phyloP scores from a whole-genome alignment of 164 flowering plant species.

The Protea cynaroides region DNA sequence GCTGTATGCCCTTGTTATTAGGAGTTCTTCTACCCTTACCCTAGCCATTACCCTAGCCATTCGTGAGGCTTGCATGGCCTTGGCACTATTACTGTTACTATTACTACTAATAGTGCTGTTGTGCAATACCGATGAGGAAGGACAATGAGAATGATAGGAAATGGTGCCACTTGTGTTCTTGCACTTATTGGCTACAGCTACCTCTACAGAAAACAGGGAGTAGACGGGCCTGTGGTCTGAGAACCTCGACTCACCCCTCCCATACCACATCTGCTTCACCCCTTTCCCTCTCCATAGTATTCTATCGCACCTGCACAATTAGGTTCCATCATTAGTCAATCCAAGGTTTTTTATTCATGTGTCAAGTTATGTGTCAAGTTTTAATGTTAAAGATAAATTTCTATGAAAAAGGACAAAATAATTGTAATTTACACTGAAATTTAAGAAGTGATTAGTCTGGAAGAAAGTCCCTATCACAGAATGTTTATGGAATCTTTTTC shows the following conservation, averaged over 20 bases:
- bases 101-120: too few relatives aligned
- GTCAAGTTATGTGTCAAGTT: too few relatives aligned
- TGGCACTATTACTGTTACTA: slow-evolving; percentile 1
- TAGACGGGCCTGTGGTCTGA: slow-evolving; percentile 85
- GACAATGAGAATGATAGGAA: too few relatives aligned
- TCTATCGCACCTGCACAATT: slow-evolving; percentile 66
- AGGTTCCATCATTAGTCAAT: too few relatives aligned
- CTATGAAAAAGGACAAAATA: too few relatives aligned
- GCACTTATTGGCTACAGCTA: slow-evolving; percentile 20
- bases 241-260: slow-evolving; percentile 65
- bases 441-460: too few relatives aligned
- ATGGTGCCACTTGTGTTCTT: not conserved
- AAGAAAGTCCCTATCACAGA: too few relatives aligned
- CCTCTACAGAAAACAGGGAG: slow-evolving; percentile 56
- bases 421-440: too few relatives aligned
- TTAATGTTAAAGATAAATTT: too few relatives aligned
- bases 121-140: not conserved
- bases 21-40: slow-evolving; percentile 43
- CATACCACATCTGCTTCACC: slow-evolving; percentile 59
- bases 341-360: too few relatives aligned
- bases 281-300: slow-evolving; percentile 86
- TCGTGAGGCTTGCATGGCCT: slow-evolving; percentile 14
- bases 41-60: slow-evolving; percentile 27
- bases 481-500: too few relatives aligned
- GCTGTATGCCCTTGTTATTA: slow-evolving; percentile 30